A percentile compares a stretch with the other conserved stretches of the same genome.
phyloP scores from a whole-genome alignment of 1,284 basidiomycete genomes.

The Leccinum subrobustum region DNA sequence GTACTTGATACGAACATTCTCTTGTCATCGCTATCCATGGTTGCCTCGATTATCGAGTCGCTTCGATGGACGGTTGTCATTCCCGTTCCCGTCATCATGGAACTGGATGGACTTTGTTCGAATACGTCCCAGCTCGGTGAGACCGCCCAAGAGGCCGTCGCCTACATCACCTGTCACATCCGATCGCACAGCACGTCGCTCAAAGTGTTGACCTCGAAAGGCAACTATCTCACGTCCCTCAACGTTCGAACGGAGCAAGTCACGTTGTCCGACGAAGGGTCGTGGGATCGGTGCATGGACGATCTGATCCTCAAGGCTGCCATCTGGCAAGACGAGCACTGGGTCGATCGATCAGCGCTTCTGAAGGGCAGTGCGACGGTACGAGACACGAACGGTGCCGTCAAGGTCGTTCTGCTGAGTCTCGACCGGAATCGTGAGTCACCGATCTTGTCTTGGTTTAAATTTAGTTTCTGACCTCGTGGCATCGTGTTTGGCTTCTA shows the following conservation, averaged over 20 bases:
- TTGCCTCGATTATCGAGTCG: constrained; percentile 78
- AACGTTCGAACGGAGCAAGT: constrained; percentile 85
- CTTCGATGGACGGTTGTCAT: constrained; percentile 86
- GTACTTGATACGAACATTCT: constrained; percentile 95
- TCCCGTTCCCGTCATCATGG: constrained; percentile 93
- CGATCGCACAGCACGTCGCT: constrained; percentile 74
- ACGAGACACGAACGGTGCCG: constrained; percentile 46
- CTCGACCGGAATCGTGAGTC: constrained; percentile 88
- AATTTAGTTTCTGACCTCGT: constrained; percentile 15
- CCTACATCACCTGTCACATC: constrained; percentile 76
- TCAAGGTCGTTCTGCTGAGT: constrained; percentile 87
- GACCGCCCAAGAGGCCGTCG: constrained; percentile 69
- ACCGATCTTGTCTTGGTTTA: background rate
- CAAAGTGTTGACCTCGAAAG: constrained; percentile 93
- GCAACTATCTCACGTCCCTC: constrained; percentile 89
- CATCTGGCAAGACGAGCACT: constrained; percentile 91
- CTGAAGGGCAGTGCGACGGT: constrained; percentile 45
- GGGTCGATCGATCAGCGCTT: constrained; percentile 79
- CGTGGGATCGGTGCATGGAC: constrained; percentile 72
- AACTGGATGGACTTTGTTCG: constrained; percentile 85
- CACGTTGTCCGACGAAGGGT: constrained; percentile 59
- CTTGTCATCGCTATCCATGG: constrained; percentile 72
- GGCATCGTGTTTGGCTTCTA: constrained; percentile 29
- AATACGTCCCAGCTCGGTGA: constrained; percentile 67
- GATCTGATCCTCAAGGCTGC: constrained; percentile 92